Evolutionary conservation across 805 yeast species (phyloP), one percentile per base, ranked within the genome.

Genomic region (Candida alai): DNA sequence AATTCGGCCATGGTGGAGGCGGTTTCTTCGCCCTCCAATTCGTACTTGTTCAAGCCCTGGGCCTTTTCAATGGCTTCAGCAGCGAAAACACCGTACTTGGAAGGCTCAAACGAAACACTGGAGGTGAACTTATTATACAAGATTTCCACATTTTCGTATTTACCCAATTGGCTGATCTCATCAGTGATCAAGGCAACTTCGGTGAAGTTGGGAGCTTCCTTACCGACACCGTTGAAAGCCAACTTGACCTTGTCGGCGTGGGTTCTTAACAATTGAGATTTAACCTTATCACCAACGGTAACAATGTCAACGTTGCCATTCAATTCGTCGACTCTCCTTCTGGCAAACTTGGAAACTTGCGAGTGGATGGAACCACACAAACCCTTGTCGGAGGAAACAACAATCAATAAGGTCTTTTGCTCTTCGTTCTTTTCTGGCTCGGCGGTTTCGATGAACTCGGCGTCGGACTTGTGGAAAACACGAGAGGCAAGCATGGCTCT

Each of bases 311-410:
- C 71, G 41, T 82, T 77, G 43, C 74, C 74, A 48, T 84, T 78
- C 53, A 73, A 62, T 52, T 74, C 83, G 21, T 55, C 69, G 38
- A 80, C 57, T 68, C 79, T 77, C 45, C 49, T 58, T 70, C 94
- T 86, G 42, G 95, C 84, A 44, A 84, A 78, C 70, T 90, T 88
- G 52, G 96, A 84, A 52, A 90, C 70, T 70, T 86, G 95, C 35
- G 98, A 79, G 73, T 93, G 98, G 59, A 93, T 87, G 30, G 97
- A 89, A 54, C 98, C 98, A 78, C 98, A 93, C 55, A 93, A 78
- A 60, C 98, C 98, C 74, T 93, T 93, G 73, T 93, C 98, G 41
- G 96, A 87, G 31, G 97, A 83, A 45, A 88, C 78, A 39, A 89
- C 96, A 56, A 90, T 73, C 50, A 90, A 67, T 58, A 93, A 77